A percentile compares a stretch with the other conserved stretches of the same genome.
phyloP scores from a whole-genome alignment of 768 basidiomycete genomes.

The Tricholoma saponaceum region DNA sequence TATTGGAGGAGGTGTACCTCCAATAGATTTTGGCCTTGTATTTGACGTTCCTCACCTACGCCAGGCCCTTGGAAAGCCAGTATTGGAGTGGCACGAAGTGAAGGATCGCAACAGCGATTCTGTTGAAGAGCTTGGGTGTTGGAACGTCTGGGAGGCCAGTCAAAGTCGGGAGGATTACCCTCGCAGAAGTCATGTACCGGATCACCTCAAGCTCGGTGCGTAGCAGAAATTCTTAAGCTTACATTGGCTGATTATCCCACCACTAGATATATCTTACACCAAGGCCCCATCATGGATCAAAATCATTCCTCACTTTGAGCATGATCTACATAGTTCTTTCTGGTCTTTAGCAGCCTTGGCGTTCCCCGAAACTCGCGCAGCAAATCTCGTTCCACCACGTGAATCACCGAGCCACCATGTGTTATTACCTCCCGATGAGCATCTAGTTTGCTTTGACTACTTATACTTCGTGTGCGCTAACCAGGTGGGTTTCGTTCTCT shows the following conservation, averaged over 20 bases:
- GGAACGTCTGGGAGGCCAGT: conserved; percentile 48
- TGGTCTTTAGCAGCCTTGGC: conserved; percentile 44
- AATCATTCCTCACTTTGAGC: conserved; percentile 38
- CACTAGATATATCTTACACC: conserved; percentile 50
- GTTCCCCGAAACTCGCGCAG: conserved; percentile 39
- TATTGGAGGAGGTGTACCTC: conserved; percentile 42
- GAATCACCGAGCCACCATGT: conserved; percentile 37
- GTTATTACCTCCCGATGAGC: conserved; percentile 47
- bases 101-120: conserved; percentile 40
- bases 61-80: conserved; percentile 36
- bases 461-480: conserved; percentile 45
- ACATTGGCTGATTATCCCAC: conserved; percentile 13
- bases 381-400: conserved; percentile 33
- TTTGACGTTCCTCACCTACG: conserved; percentile 56
- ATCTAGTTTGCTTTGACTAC: conserved; percentile 50
- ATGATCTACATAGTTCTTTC: conserved; percentile 42
- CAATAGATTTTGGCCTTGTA: conserved; percentile 54
- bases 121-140: conserved; percentile 51
- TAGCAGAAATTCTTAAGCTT: background rate
- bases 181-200: conserved; percentile 32
- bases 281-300: conserved; percentile 46
- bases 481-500: conserved; percentile 30
- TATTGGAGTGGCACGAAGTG: conserved; percentile 64
- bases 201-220: conserved; percentile 38
- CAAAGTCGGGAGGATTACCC: conserved; percentile 35